Base-by-base conservation (phyloP, 805 yeast species). In the Ogataea methylovora region DNA sequence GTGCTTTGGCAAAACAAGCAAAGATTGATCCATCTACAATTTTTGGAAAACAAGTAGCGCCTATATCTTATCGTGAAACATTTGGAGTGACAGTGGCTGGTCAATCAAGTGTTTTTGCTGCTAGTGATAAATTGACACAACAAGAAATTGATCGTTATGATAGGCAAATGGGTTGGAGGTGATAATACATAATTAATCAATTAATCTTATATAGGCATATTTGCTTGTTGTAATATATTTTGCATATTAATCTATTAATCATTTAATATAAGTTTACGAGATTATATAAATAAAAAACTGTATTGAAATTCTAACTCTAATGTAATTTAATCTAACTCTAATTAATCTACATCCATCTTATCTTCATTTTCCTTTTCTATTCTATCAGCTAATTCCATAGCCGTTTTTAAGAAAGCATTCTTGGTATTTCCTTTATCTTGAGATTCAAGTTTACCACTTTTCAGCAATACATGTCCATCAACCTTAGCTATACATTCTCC, bases 401-500 rank as follows among this genome's bases (percentile, higher is more conserved):
- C 56, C 12, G 43, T 41, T 11, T 44, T 37, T 12, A 47, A 36
- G 24, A 56, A 41, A 1, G 56, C 38, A n/a, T 42, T 44, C 7
- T 43, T 47, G 12, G 5, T 13, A 3, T 13, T 4, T 17, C 48
- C 52, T 15, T 34, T 34, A 12, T 40, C 35, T 2, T 41, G 31
- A 26, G 44, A 44, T n/a, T 45, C 51, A 14, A 60, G 40, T 24
- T 52, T 46, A 1, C 65, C 64, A 30, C 54, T 44, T 27, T 51
- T 48, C 27, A 60, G 34, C 4, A 50, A 43, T 9, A 60, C 42
- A 20, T 56, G 54, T 2, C 51, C 52, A 24, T 50, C 51, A 4
- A 55, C 54, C 16, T 49, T 47, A 12, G 59, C 51, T 4, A 60
- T 35, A 23, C 45, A 52, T 19, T 57, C 54, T 2, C 63, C 65